Base-by-base conservation (phyloP, 2,329 filamentous ascomycete genomes). In the Penicillium sp. region DNA sequence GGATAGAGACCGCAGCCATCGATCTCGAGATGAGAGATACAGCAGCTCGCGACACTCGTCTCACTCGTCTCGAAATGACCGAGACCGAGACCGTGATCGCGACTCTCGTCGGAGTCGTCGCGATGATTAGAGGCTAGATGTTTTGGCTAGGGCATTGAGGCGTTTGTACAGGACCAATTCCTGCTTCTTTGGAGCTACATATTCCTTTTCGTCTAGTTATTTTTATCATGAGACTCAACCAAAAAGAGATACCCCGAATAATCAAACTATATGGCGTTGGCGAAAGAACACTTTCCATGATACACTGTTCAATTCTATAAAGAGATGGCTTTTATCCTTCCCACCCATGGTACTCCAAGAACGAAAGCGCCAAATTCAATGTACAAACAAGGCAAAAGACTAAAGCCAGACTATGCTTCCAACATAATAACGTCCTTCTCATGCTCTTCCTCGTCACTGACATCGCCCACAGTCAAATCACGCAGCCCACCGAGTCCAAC, bases 401-500 rank as follows among this genome's bases (percentile, higher is more conserved):
- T 48, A 42, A 59, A 48, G 48, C 53, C 47, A 48, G 57, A 58
- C 60, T 67, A 76, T 60, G 62, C 68, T 39, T 68, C 74, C 50
- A 75, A 58, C 75, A 78, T 78, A 57, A 75, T 65, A 25, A 76
- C 68, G 66, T 77, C 75, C 61, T 75, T 72, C 57, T 73, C 69
- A 61, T 69, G 68, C 48, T 73, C 67, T 27, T 61, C 58, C 29
- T 60, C 61, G 5, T 68, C 66, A 53, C 62, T 61, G 31, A 56
- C 62, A 49, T 55, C 61, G 45, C 62, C 62, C 42, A 61, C 50
- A 39, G 53, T 57, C n/a, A 68, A 61, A 55, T 60, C 66, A 23
- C 63, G 66, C 29, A 73, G 55, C 33, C 63, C 70, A 50, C 76
- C 61, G 55, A 77, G 58, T 70, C 80, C 59, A 72, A 79, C 60